Conservation (phyloP, 2,329 filamentous ascomycete genomes). For the Colletotrichum sansevieriae region DNA sequence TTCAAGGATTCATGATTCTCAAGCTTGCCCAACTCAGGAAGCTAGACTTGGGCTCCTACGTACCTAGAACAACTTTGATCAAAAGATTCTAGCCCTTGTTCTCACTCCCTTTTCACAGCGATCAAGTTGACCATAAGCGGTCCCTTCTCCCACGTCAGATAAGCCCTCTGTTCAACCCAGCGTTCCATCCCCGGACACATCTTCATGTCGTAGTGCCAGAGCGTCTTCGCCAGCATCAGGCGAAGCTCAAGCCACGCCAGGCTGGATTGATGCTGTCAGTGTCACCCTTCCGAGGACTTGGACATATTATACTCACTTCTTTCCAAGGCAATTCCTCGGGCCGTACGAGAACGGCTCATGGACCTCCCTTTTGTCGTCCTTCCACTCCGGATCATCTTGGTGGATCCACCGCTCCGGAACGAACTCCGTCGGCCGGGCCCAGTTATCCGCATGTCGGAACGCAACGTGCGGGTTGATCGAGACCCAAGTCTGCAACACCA, state of each 20-base stretch:
- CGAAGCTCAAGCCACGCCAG: constrained; percentile 65
- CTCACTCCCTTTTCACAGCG: constrained; percentile 1
- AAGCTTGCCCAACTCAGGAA: background rate
- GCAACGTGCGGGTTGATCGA: constrained; percentile 34
- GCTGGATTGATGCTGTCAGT: constrained; percentile 44
- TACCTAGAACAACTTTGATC: too few relatives aligned
- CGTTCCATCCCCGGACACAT: constrained; percentile 50
- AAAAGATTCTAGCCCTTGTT: too few relatives aligned
- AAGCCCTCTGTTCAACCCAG: constrained; percentile 58
- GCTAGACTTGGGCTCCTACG: background rate
- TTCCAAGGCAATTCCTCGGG: constrained; percentile 63
- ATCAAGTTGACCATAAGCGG: constrained; percentile 35
- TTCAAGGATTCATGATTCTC: background rate
- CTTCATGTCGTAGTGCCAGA: constrained; percentile 64
- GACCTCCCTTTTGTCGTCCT: constrained; percentile 56
- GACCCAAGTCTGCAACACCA: constrained; percentile 18
- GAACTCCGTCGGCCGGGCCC: constrained; percentile 58
- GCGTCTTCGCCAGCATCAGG: constrained; percentile 59
- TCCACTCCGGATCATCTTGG: constrained; percentile 32
- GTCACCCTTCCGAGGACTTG: too few relatives aligned
- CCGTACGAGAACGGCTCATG: constrained; percentile 63
- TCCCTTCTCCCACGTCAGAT: constrained; percentile 52
- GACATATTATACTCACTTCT: constrained; percentile 51
- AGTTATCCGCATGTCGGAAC: constrained; percentile 50
- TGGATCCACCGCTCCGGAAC: constrained; percentile 60